phyloP scores from a whole-genome alignment of 768 basidiomycete species.

The Kwoniella dendrophila region DNA sequence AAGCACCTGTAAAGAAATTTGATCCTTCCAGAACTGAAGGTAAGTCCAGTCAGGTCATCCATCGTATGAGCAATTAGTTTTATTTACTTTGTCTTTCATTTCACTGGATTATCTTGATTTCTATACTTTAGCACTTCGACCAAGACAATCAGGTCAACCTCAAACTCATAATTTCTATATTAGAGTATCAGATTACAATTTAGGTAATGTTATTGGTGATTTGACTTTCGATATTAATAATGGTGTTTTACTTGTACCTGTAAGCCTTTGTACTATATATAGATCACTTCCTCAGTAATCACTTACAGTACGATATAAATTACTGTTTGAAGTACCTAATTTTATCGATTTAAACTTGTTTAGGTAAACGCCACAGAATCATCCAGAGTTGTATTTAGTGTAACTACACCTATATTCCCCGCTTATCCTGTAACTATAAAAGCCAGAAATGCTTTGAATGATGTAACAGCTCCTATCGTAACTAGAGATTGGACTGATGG shows the following conservation, averaged over 20 bases:
- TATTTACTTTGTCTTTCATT: no score
- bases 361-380: neutral
- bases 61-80: no score
- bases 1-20: conserved; percentile 10
- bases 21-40: neutral
- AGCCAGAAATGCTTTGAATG: conserved; percentile 3
- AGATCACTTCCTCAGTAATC: no score
- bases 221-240: neutral
- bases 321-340: no score
- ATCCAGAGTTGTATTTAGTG: neutral
- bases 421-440: neutral
- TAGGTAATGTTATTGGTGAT: neutral
- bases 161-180: neutral
- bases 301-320: no score
- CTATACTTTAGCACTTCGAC: neutral
- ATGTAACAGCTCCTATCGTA: neutral
- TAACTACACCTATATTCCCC: neutral
- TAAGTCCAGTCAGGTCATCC: neutral
- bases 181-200: neutral
- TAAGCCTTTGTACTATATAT: no score
- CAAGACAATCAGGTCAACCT: neutral
- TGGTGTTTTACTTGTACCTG: conserved; percentile 1
- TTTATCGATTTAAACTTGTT: no score
- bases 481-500: conserved; percentile 1
- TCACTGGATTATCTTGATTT: no score